phyloP scores from a whole-genome alignment of 1,284 basidiomycete genomes.

The Dichomitus squalens region DNA sequence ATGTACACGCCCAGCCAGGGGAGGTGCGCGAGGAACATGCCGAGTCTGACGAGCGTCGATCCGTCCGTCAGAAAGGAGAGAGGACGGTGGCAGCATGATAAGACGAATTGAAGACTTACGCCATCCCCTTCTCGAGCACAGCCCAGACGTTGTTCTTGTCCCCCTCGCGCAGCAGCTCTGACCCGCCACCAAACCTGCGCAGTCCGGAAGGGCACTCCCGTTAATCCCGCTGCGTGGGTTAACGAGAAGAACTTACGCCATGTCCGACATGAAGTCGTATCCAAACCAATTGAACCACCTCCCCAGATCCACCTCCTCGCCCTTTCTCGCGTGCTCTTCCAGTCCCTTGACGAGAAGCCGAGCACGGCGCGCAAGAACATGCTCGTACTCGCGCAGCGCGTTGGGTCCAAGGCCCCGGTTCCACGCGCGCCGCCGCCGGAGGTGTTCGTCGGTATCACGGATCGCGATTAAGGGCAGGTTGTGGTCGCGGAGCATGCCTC shows the following conservation, averaged over 20 bases:
- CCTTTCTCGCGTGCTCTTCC: conserved; percentile 27
- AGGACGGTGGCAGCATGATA: no score
- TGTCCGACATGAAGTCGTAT: conserved; percentile 31
- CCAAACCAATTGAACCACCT: conserved; percentile 50
- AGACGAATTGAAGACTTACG: conserved; percentile 10
- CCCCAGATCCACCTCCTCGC: conserved; percentile 41
- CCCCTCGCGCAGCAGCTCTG: conserved; percentile 24
- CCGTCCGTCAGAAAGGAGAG: no score
- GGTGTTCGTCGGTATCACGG: conserved; percentile 42
- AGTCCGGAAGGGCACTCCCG: no score
- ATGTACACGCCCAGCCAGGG: conserved; percentile 20
- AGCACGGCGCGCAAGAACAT: conserved; percentile 37
- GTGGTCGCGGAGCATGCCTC: conserved; percentile 7
- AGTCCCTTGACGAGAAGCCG: conserved; percentile 43
- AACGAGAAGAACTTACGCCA: conserved; percentile 23
- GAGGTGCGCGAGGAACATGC: conserved; percentile 11
- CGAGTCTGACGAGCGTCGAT: conserved; percentile 3
- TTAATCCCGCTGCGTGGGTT: no score
- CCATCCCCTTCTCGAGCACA: conserved; percentile 7
- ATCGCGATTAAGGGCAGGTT: conserved; percentile 29
- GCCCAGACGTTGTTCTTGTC: conserved; percentile 17
- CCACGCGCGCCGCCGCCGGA: conserved; percentile 54
- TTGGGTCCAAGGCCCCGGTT: conserved; percentile 49
- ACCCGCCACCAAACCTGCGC: conserved; percentile 30
- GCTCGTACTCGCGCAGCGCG: conserved; percentile 55